Evolutionary conservation across 2,329 filamentous ascomycete genomes (phyloP), one percentile per base, ranked within the genome.

Genomic region (Gaeumannomyces sp.): DNA sequence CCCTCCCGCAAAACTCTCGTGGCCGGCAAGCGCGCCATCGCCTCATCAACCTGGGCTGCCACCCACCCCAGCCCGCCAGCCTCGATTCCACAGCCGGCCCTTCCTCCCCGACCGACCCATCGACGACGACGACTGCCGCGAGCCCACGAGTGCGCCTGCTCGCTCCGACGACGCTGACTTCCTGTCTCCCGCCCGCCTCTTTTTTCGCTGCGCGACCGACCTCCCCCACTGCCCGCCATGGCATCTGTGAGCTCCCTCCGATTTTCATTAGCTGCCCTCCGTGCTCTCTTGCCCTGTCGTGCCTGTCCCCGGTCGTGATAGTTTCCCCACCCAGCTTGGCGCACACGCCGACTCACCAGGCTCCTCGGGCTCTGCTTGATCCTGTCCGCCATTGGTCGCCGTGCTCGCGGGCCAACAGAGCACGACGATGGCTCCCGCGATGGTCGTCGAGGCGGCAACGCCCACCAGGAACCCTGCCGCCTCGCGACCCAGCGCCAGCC

Each of bases 161-260:
- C 45, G 45, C 45, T 50, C 45, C 45, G n/a, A 31, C 28, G 35
- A 57, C 57, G 27, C 27, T 29, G 27, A 59, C 57, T n/a, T 25
- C n/a, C 50, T 4, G 53, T 31, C 62, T 63, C 27, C 62, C 31
- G 61, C 33, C 62, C 33, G 60, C 25, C 56, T 59, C 57, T 56
- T 57, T n/a, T 25, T 53, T 53, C 38, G 16, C 38, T 22, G 16
- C 38, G 38, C 38, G 16, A 19, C 38, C 38, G 16, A 50, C 38
- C 38, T 19, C 38, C 5, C 38, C 35, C 50, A n/a, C 60, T 28
- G 38, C 7, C 33, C 56, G 60, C 38, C 27, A 68, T 68, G 67
- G 64, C 67, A 61, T 66, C 67, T 53, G 67, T 68, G 61, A 64
- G 67, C 63, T 59, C n/a, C 16, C 25, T 31, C 16, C 16, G n/a